phyloP scores from a whole-genome alignment of 2,329 filamentous ascomycete genomes.

The Monosporascus sp. region DNA sequence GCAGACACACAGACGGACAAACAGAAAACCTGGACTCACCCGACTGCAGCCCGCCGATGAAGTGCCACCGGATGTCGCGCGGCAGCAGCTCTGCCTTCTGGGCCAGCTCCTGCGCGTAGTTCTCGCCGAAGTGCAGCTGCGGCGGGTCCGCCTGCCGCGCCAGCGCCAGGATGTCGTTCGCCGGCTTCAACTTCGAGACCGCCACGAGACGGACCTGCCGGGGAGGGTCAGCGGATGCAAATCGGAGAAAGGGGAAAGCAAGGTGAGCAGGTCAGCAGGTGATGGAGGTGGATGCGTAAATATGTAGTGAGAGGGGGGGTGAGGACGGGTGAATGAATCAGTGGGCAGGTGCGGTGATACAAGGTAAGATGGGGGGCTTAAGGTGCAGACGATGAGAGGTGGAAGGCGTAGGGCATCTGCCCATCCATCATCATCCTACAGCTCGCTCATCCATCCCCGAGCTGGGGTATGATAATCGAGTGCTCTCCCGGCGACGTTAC shows the following conservation, averaged over 20 bases:
- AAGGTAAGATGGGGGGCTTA: too few species aligned
- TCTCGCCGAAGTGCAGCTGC: constrained; percentile 87
- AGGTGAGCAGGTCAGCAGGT: too few species aligned
- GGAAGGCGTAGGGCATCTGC: too few species aligned
- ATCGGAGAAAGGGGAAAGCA: too few species aligned
- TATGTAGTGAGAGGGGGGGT: too few species aligned
- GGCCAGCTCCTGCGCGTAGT: constrained; percentile 85
- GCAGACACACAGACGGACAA: not conserved
- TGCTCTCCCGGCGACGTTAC: too few species aligned
- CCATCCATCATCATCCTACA: too few species aligned
- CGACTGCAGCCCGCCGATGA: constrained; percentile 90
- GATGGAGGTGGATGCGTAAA: too few species aligned
- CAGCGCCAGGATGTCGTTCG: constrained; percentile 81
- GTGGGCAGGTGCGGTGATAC: too few species aligned
- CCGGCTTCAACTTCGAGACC: constrained; percentile 94
- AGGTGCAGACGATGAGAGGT: too few species aligned
- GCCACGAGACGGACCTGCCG: constrained; percentile 76
- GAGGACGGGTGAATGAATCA: not conserved
- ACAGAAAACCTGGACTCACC: constrained; percentile 32
- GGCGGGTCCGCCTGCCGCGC: constrained; percentile 55
- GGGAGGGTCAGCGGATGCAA: constrained; percentile 2
- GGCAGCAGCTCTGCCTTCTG: constrained; percentile 83
- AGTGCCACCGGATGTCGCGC: constrained; percentile 79
- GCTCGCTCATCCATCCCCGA: too few species aligned
- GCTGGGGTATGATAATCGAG: too few species aligned